Percentiles rank a stretch among this genome's conserved stretches.
phyloP scores from a whole-genome alignment of 345 rosid species.

The Citrus maxima region DNA sequence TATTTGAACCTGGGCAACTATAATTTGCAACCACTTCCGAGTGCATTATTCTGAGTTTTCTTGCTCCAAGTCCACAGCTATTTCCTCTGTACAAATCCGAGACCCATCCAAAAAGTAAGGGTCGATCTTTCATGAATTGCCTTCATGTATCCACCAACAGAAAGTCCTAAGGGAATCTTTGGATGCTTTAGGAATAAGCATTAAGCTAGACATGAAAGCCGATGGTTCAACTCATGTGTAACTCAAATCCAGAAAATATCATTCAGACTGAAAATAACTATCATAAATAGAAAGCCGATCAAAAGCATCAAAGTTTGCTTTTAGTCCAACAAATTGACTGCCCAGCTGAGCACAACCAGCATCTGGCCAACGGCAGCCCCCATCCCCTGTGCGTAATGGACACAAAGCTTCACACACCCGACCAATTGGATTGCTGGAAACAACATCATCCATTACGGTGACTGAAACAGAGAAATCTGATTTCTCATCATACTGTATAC shows the following conservation, averaged over 20 bases:
- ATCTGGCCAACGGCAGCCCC: conserved; percentile 90
- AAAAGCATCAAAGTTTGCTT: conserved; percentile 84
- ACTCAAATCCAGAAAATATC: conserved; percentile 7
- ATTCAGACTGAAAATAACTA: conserved; percentile 63
- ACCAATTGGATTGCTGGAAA: conserved; percentile 31
- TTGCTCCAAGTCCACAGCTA: no score
- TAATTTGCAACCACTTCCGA: no score
- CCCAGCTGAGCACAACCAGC: conserved; percentile 79
- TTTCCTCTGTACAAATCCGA: no score
- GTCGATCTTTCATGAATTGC: no score
- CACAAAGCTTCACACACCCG: conserved; percentile 65
- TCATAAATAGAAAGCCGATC: conserved; percentile 77
- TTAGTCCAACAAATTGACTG: conserved; percentile 79
- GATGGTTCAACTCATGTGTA: neutral
- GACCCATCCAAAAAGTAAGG: no score
- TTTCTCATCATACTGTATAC: conserved; percentile 30
- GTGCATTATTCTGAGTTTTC: no score
- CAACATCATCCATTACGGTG: conserved; percentile 46
- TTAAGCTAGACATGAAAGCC: no score
- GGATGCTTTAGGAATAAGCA: no score
- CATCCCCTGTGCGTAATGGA: conserved; percentile 61
- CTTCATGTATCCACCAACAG: no score
- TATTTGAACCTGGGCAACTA: no score
- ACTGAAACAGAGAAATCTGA: conserved; percentile 70
- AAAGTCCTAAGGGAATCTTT: no score